Evolutionary conservation across 768 basidiomycete genomes (phyloP).

Genomic region (Terana coerulea): DNA sequence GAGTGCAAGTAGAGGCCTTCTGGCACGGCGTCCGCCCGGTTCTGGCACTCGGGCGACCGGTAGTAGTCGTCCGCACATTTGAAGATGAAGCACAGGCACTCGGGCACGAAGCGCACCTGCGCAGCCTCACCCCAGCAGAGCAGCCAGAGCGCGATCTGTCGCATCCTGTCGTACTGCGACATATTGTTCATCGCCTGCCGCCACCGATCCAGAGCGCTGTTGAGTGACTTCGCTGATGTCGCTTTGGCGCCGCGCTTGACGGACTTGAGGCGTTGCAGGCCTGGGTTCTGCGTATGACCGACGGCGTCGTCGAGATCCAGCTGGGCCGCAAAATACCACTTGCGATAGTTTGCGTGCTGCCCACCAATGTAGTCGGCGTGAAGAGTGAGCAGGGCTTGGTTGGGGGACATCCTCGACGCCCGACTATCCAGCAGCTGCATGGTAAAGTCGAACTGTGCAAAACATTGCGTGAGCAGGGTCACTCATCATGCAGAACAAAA

Average conservation of each 20-base stretch:
- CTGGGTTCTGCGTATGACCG: slow-evolving; percentile 88
- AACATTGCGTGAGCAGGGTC: neutral
- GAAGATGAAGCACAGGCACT: slow-evolving; percentile 99
- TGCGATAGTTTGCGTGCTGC: slow-evolving; percentile 97
- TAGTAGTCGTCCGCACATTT: slow-evolving; percentile 99
- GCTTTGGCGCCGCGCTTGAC: slow-evolving; percentile 54
- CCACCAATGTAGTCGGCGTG: slow-evolving; percentile 99
- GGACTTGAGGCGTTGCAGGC: slow-evolving; percentile 78
- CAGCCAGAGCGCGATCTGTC: slow-evolving; percentile 93
- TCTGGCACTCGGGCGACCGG: slow-evolving; percentile 97
- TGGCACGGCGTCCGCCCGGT: slow-evolving; percentile 83
- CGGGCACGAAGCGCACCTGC: slow-evolving; percentile 93
- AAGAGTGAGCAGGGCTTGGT: slow-evolving; percentile 89
- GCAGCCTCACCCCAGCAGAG: slow-evolving; percentile 99
- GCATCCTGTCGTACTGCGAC: slow-evolving; percentile 95
- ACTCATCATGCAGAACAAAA: too few species aligned
- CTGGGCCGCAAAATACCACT: slow-evolving; percentile 99
- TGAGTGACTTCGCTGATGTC: slow-evolving; percentile 61
- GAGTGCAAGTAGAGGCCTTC: slow-evolving; percentile 93
- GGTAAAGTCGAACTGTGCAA: slow-evolving; percentile 82
- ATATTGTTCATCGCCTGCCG: slow-evolving; percentile 98
- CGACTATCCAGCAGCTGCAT: slow-evolving; percentile 98
- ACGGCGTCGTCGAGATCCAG: slow-evolving; percentile 98
- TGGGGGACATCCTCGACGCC: slow-evolving; percentile 95
- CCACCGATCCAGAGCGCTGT: slow-evolving; percentile 89